A percentile compares a stretch with the other conserved stretches of the same genome.
Conservation (phyloP, 2,329 filamentous ascomycete genomes). For the Fusarium secorum region DNA sequence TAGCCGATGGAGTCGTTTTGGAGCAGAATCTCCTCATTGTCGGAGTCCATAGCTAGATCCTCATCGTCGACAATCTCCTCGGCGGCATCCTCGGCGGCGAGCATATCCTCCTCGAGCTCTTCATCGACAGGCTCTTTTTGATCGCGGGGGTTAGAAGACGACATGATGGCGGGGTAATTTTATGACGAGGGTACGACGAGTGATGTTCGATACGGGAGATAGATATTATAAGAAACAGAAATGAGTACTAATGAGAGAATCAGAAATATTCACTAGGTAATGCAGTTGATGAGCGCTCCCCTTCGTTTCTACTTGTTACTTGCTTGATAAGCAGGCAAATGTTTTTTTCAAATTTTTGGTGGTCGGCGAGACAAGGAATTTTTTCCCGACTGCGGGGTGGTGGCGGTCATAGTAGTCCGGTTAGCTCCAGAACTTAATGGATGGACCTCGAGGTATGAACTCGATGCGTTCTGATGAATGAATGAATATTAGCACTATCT, state of each 20-base stretch:
- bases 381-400: slow-evolving; percentile 41
- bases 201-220: neutral
- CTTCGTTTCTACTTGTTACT: slow-evolving; percentile 21
- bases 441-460: neutral
- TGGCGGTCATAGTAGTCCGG: slow-evolving; percentile 25
- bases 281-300: neutral
- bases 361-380: slow-evolving; percentile 35
- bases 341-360: slow-evolving; percentile 32
- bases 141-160: slow-evolving; percentile 41
- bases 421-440: neutral
- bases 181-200: neutral
- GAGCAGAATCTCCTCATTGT: slow-evolving; percentile 78
- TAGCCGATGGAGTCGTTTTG: slow-evolving; percentile 94
- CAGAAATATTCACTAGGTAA: neutral
- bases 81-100: slow-evolving; percentile 70
- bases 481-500: neutral
- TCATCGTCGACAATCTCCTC: slow-evolving; percentile 76
- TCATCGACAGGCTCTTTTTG: slow-evolving; percentile 38
- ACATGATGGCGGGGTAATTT: slow-evolving; percentile 45
- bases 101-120: slow-evolving; percentile 51
- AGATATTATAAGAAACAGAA: neutral
- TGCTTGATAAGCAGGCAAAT: slow-evolving; percentile 44
- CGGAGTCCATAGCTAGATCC: slow-evolving; percentile 83
- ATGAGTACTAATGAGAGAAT: neutral
- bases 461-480: neutral